Base-by-base conservation (phyloP, 345 rosid genomes). In the Eucalyptus sp. region DNA sequence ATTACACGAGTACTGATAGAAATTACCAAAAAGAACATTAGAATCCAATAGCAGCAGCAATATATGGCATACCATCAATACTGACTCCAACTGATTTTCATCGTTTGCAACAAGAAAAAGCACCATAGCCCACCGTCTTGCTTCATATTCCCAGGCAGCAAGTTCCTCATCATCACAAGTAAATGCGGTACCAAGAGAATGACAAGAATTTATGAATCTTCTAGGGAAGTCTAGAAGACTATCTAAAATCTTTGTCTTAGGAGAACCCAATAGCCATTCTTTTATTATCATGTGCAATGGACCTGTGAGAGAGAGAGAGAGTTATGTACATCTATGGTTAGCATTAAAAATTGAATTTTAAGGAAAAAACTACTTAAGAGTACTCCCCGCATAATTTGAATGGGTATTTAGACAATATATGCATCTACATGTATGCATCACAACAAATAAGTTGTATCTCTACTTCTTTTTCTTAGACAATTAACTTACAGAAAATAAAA, bases 81-180 rank as follows among this genome's bases (percentile, higher is more conserved):
- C 79, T 64, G 97, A 92, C 86, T 86, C 87, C 86, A 97, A 89
- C 87, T 94, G 92, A 52, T 91, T 62, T 90, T 94, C 97, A 91
- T 89, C 92, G 86, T 90, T 90, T 85, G 92, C 76, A 56, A 91
- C 88, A 56, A 96, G 96, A 91, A 97, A 95, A 89, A 97, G 92
- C 85, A 94, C 90, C 89, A 96, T 93, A 87, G 95, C 93, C 99
- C 99, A 97, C 93, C 97, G 94, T 92, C 92, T 97, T 48, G 95
- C 95, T 93, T 95, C 96, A 90, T 87, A 91, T 88, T 96, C 98
- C 99, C 99, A 97, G 68, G 96, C 95, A 91, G 93, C 95, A 92
- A 96, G 90, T 91, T 97, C 99, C 92, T 93, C 99, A 88, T 97
- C 99, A 90, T 97, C 96, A 91, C 89, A 95, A 92, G 90, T 90